phyloP scores from a whole-genome alignment of 2,329 filamentous ascomycete species.

The Apiospora saccharicola region DNA sequence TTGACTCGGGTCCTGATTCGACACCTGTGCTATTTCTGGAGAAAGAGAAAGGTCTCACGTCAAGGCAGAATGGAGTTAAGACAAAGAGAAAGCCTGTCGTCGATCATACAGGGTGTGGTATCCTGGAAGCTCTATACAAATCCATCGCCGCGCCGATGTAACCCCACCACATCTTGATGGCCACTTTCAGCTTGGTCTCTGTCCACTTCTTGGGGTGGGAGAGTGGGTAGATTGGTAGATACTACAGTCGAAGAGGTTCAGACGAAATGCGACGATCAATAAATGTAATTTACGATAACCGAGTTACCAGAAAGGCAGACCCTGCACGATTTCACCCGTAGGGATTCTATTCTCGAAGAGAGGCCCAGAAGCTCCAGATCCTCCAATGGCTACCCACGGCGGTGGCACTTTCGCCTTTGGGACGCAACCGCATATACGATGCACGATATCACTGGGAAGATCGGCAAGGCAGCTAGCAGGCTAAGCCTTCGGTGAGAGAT shows the following conservation, averaged over 20 bases:
- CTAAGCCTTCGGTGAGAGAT: slow-evolving; percentile 18
- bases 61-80: background rate
- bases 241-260: background rate
- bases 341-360: background rate
- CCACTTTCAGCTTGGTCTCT: background rate
- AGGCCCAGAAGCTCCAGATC: background rate
- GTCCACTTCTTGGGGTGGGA: background rate
- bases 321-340: background rate
- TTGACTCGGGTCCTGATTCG: background rate
- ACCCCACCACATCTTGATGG: background rate
- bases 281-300: background rate
- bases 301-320: background rate
- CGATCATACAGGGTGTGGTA: slow-evolving; percentile 16
- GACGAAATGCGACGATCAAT: background rate
- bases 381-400: background rate
- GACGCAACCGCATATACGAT: slow-evolving; percentile 14
- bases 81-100: background rate
- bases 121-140: slow-evolving; percentile 11
- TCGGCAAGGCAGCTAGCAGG: slow-evolving; percentile 8
- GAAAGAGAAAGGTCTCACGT: background rate
- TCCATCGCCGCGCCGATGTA: slow-evolving; percentile 6
- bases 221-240: too few species aligned
- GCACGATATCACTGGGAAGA: background rate
- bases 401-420: background rate
- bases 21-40: slow-evolving; percentile 3